Percentiles rank a stretch among this genome's conserved stretches.
phyloP scores from a whole-genome alignment of 2,329 filamentous ascomycete species.

The Domatiomyces catenatus region DNA sequence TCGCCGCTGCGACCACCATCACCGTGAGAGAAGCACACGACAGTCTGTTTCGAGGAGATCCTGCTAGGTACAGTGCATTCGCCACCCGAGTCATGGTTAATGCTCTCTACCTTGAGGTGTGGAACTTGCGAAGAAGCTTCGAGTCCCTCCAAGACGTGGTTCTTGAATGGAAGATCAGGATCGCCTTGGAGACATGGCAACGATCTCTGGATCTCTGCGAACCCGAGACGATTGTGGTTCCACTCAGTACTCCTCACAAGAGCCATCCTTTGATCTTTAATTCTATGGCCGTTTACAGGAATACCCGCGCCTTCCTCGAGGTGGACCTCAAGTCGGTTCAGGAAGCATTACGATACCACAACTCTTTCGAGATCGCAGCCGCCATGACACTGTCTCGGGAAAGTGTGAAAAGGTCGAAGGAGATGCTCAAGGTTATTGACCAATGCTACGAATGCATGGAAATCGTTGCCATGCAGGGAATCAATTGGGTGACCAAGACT shows the following conservation, averaged over 20 bases:
- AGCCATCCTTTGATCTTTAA: conserved; percentile 96
- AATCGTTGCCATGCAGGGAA: conserved; percentile 82
- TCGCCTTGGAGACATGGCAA: conserved; percentile 97
- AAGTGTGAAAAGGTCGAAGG: conserved; percentile 81
- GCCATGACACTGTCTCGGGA: conserved; percentile 92
- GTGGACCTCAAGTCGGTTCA: conserved; percentile 93
- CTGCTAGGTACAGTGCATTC: conserved; percentile 84
- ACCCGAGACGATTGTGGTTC: conserved; percentile 73
- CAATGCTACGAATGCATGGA: conserved; percentile 97
- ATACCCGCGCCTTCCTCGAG: conserved; percentile 78
- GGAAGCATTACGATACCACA: conserved; percentile 90
- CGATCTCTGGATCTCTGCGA: conserved; percentile 88
- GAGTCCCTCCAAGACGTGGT: conserved; percentile 94
- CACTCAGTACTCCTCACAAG: conserved; percentile 85
- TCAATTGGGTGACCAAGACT: conserved; percentile 94
- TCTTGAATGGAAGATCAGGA: conserved; percentile 90
- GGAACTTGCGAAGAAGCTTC: conserved; percentile 98
- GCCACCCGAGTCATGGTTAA: conserved; percentile 98
- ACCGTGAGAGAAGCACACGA: conserved; percentile 92
- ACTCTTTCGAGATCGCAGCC: conserved; percentile 89
- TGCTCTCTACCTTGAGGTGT: conserved; percentile 91
- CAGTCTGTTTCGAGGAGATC: conserved; percentile 86
- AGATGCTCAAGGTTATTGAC: conserved; percentile 98
- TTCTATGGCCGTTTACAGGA: conserved; percentile 90
- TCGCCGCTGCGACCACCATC: conserved; percentile 54